Percentiles rank a stretch among this genome's conserved stretches.
These are phyloP conservation scores for Ceratocystis destructans DNA, from an alignment of 2,329 filamentous ascomycete species.

Conservation along the genomic window DNA sequence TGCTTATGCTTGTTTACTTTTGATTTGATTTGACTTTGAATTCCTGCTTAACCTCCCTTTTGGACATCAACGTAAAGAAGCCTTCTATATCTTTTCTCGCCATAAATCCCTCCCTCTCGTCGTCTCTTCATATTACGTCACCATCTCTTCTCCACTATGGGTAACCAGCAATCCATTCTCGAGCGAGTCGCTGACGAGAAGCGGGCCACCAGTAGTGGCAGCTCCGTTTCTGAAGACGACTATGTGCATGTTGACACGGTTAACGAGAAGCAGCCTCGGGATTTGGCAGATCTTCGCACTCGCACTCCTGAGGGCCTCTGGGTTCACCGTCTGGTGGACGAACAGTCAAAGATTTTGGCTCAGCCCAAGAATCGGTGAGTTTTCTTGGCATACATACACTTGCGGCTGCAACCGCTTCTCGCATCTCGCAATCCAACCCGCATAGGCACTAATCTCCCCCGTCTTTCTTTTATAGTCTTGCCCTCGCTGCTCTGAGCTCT, in stretches of 20 bases:
- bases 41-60: neutral
- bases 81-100: too few species aligned
- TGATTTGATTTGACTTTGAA: neutral
- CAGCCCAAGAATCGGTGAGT: slow-evolving; percentile 52
- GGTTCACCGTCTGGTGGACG: slow-evolving; percentile 37
- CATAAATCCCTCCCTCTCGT: neutral
- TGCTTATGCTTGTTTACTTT: too few species aligned
- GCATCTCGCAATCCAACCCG: too few species aligned
- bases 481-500: slow-evolving; percentile 56
- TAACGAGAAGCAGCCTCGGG: slow-evolving; percentile 15
- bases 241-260: slow-evolving; percentile 7
- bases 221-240: neutral
- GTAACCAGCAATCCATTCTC: slow-evolving; percentile 8
- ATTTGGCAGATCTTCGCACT: slow-evolving; percentile 5
- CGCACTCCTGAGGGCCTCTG: slow-evolving; percentile 35
- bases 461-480: slow-evolving; percentile 40
- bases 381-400: neutral
- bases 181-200: slow-evolving; percentile 1
- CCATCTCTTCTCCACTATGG: neutral
- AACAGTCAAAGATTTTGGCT: slow-evolving; percentile 48
- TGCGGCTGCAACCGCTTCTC: neutral
- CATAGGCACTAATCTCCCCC: too few species aligned
- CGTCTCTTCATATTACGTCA: neutral
- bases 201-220: neutral
- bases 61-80: too few species aligned